Evolutionary conservation across 225 moss, liverwort and hornwort species (phyloP).

Genomic region (Sphagnum contortum): DNA sequence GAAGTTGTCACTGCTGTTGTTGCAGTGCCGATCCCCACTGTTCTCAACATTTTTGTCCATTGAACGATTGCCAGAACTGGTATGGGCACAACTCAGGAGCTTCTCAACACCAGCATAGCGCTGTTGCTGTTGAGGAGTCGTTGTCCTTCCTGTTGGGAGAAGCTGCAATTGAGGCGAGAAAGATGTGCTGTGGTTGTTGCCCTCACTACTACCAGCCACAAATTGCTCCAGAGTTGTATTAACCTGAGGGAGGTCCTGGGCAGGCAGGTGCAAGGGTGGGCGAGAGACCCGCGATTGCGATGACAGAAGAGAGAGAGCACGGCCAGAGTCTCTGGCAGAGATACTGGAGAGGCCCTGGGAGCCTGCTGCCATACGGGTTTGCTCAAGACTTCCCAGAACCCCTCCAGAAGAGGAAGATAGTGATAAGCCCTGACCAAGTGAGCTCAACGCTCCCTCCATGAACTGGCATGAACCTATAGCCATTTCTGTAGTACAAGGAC

Average conservation of each 20-base stretch:
- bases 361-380: constrained; percentile 23
- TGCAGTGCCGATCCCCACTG: constrained; percentile 1
- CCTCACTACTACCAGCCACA: constrained; percentile 52
- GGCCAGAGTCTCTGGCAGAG: constrained; percentile 70
- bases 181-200: constrained; percentile 30
- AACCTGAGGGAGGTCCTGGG: constrained; percentile 24
- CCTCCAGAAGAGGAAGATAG: constrained; percentile 51
- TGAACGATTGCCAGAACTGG: constrained; percentile 2
- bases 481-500: constrained; percentile 11
- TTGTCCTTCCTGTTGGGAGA: constrained; percentile 20
- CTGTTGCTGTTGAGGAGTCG: constrained; percentile 17
- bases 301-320: constrained; percentile 99
- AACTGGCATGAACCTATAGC: constrained; percentile 59
- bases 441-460: constrained; percentile 56
- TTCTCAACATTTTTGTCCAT: too few relatives aligned
- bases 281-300: constrained; percentile 78
- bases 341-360: constrained; percentile 68
- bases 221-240: constrained; percentile 55
- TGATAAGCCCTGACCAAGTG: constrained; percentile 69
- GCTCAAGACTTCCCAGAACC: constrained; percentile 43
- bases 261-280: constrained; percentile 15
- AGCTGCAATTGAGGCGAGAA: constrained; percentile 43
- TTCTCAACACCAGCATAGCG: constrained; percentile 13
- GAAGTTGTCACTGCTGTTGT: constrained; percentile 5
- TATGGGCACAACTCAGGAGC: constrained; percentile 22